Conservation (phyloP, 345 rosid genomes). For the Anastatica hierochuntica region DNA sequence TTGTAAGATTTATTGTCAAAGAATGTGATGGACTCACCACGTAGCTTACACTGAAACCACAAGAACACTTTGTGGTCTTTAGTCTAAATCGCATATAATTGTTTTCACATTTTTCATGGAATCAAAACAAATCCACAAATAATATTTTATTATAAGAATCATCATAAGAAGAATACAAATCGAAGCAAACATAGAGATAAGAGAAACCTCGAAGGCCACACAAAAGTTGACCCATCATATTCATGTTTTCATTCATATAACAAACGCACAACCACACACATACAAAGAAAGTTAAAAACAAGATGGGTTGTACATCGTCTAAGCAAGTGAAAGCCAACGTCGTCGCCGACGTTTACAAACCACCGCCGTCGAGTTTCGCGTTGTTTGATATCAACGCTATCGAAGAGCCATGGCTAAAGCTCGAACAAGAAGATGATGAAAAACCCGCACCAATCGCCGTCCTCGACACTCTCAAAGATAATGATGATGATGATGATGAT, state of each 20-base stretch:
- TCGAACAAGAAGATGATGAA: constrained; percentile 32
- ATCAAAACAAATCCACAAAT: not conserved
- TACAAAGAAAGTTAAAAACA: not conserved
- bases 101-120: constrained; percentile 10
- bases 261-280: constrained; percentile 4
- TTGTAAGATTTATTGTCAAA: constrained; percentile 4
- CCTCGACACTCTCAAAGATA: not conserved
- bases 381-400: constrained; percentile 71
- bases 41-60: constrained; percentile 15
- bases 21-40: constrained; percentile 15
- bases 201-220: constrained; percentile 19
- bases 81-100: not conserved
- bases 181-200: constrained; percentile 10
- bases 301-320: constrained; percentile 78
- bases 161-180: constrained; percentile 6
- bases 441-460: constrained; percentile 32
- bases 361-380: constrained; percentile 67
- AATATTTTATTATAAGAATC: not conserved
- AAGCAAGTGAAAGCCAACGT: constrained; percentile 42
- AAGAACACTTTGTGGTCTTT: constrained; percentile 5
- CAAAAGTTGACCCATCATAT: constrained; percentile 9
- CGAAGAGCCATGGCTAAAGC: constrained; percentile 74
- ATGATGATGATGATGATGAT: constrained; percentile 41
- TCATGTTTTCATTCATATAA: constrained; percentile 11
- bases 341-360: constrained; percentile 58